Percentiles rank a stretch among this genome's conserved stretches.
Evolutionary conservation across 116 monocot species (phyloP).

Genomic region (Cymodocea nodosa): DNA sequence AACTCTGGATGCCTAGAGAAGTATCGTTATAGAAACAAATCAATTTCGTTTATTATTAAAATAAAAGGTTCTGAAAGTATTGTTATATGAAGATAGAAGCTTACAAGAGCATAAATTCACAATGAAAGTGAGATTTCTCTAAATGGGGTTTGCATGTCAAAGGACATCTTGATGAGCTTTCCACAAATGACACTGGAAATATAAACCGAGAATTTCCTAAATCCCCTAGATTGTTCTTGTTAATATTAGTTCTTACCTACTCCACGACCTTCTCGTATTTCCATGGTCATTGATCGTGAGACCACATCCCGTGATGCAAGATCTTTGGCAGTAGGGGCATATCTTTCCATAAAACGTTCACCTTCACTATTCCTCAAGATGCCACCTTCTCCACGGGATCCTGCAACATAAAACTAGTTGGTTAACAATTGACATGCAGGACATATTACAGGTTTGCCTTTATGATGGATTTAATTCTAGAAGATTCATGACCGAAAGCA

Average conservation of each 20-base stretch:
- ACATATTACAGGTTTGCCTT: background rate
- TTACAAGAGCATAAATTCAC: background rate
- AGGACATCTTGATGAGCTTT: no score
- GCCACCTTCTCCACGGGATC: slow-evolving; percentile 98
- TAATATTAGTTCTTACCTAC: slow-evolving; percentile 42
- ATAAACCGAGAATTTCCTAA: no score
- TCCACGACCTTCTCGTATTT: slow-evolving; percentile 97
- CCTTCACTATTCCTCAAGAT: slow-evolving; percentile 99
- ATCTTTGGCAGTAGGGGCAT: slow-evolving; percentile 98
- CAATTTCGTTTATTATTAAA: no score
- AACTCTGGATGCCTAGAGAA: no score
- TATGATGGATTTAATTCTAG: background rate
- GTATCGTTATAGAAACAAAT: no score
- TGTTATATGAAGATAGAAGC: no score
- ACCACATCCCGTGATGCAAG: slow-evolving; percentile 98
- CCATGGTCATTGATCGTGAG: slow-evolving; percentile 99
- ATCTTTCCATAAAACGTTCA: slow-evolving; percentile 98
- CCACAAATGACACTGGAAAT: no score
- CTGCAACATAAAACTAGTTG: slow-evolving; percentile 20
- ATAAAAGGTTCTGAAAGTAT: no score
- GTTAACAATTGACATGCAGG: no score
- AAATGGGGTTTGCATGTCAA: no score
- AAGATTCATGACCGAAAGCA: background rate
- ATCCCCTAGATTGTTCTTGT: no score
- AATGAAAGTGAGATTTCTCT: background rate